Base-by-base conservation (phyloP, 768 basidiomycete species). In the Pleurotus djamor region DNA sequence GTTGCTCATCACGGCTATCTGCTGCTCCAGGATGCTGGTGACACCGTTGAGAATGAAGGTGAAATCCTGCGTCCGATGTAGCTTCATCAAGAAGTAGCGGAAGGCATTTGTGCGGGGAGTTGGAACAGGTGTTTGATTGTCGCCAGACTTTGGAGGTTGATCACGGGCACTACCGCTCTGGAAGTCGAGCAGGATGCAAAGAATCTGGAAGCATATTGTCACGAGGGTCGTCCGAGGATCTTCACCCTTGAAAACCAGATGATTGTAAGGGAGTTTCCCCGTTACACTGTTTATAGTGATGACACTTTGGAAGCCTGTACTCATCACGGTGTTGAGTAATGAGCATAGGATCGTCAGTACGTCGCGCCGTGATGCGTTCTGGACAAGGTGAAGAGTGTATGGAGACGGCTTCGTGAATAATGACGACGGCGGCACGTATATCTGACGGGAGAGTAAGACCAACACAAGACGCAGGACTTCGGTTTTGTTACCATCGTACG, bases 321-420 rank as follows among this genome's bases (percentile, higher is more conserved):
- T 92, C 82, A 92, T 83, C 57, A 87, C 85, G 8, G 93, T 96
- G 69, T 99, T 99, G 60, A 99, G 77, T 48, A 97, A 76, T 4
- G 96, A 98, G 72, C 96, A 99, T 6, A 99, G 75, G 32, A 98
- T 76, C 3, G 96, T 95, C 58, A 99, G 80, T n/a, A 96, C 88
- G 65, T 95, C 84, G 45, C 90, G 84, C 58, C 94, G 82, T 60
- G 88, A 80, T 56, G 86, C 83, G 70, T 86, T 79, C 71, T 93
- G 90, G 8, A 90, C 88, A 49, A 93, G 78, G 68, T 93, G 84
- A 6, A 91, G 80, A 14, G 92, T 85, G 67, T 92, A 94, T 47
- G 84, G 79, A 2, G 91, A 90, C 0, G 91, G 89, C 56, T 83
- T 86, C 14, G 84, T 81, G 71, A 89, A 84, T 17, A 97, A 73